A percentile compares a stretch with the other conserved stretches of the same genome.
Conservation (phyloP, 768 basidiomycete genomes). For the Gloeopeniophorella convolvens region DNA sequence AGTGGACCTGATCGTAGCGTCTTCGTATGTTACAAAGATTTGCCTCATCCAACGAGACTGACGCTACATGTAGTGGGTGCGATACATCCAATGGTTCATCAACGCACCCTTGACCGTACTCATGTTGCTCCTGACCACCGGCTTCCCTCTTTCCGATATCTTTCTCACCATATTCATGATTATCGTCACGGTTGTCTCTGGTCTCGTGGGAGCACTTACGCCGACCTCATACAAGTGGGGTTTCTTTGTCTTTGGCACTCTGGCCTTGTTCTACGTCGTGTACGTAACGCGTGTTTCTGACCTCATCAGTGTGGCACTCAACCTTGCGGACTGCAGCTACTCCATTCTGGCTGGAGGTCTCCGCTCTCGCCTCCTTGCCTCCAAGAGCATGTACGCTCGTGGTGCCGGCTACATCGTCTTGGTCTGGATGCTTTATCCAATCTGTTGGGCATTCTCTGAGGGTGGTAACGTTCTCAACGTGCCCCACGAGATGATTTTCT, state of each 20-base stretch:
- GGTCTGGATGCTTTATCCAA: conserved; percentile 50
- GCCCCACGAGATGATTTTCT: conserved; percentile 49
- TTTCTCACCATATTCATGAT: conserved; percentile 41
- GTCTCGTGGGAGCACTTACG: conserved; percentile 50
- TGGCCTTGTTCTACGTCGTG: conserved; percentile 45
- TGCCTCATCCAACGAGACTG: neutral
- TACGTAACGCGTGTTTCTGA: conserved; percentile 26
- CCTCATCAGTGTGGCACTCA: conserved; percentile 6
- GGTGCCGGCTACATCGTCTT: conserved; percentile 29
- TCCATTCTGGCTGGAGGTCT: neutral
- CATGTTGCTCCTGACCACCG: conserved; percentile 39
- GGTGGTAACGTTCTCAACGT: conserved; percentile 45
- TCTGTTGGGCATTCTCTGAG: conserved; percentile 51
- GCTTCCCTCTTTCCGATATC: conserved; percentile 42
- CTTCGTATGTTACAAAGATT: conserved; percentile 33
- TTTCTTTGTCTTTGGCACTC: conserved; percentile 41
- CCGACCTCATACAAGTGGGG: conserved; percentile 47
- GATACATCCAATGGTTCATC: conserved; percentile 53
- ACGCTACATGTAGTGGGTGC: conserved; percentile 33
- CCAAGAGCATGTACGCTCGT: neutral
- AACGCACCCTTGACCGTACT: conserved; percentile 48
- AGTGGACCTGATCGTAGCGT: conserved; percentile 30
- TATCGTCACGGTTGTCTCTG: conserved; percentile 38
- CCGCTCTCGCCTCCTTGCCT: neutral
- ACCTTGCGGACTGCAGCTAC: neutral